phyloP scores from a whole-genome alignment of 2,329 filamentous ascomycete species.

The Sphaerulina vaccinii region DNA sequence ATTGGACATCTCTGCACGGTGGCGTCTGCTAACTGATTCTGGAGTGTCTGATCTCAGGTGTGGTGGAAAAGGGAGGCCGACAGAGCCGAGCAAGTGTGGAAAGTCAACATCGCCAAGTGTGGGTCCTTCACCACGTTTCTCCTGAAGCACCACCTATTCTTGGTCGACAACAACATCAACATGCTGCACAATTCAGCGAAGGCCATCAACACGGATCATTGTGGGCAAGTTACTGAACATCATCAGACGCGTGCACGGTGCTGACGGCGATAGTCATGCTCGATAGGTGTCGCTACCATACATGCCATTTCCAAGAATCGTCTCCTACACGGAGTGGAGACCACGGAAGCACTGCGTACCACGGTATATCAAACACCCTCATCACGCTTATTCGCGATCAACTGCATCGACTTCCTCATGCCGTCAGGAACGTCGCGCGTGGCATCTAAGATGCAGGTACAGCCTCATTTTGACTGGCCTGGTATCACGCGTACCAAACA shows the following conservation, averaged over 20 bases:
- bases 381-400: conserved; percentile 5
- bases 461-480: neutral
- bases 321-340: neutral
- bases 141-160: too few species aligned
- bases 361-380: neutral
- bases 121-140: too few species aligned
- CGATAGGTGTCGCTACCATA: too few species aligned
- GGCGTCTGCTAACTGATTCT: conserved; percentile 7
- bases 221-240: too few species aligned
- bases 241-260: too few species aligned
- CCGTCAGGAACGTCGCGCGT: conserved; percentile 1
- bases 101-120: neutral
- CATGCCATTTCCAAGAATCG: neutral
- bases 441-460: neutral
- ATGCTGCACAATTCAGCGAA: too few species aligned
- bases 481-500: neutral
- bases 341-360: neutral
- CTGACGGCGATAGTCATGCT: too few species aligned
- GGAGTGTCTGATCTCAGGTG: neutral
- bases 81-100: neutral
- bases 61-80: neutral
- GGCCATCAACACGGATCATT: too few species aligned
- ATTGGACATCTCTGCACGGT: neutral
- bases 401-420: neutral
- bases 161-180: too few species aligned